Percentiles rank a stretch among this genome's conserved stretches.
Evolutionary conservation across 176 grass and related monocot genomes (phyloP).

Genomic region (Tuctoria greenei): DNA sequence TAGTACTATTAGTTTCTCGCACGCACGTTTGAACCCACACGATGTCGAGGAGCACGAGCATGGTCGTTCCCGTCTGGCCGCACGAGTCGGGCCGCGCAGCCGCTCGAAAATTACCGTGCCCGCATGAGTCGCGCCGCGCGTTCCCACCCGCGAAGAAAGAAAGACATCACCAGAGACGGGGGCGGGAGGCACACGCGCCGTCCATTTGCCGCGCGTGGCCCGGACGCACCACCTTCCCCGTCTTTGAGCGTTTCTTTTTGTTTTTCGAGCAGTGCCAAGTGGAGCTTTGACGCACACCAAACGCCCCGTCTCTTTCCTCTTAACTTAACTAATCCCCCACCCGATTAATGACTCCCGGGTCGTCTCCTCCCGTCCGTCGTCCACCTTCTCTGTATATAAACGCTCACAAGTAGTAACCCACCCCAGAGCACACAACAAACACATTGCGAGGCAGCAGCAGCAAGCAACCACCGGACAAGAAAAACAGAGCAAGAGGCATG

Average conservation of each 20-base stretch:
- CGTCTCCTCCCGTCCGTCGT: background rate
- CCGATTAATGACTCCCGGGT: slow-evolving; percentile 17
- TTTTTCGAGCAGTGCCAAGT: slow-evolving; percentile 4
- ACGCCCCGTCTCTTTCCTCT: slow-evolving; percentile 9
- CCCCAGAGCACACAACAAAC: background rate
- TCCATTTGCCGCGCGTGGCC: slow-evolving; percentile 33
- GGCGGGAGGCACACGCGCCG: background rate
- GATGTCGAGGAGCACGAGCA: slow-evolving; percentile 24
- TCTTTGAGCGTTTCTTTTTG: slow-evolving; percentile 10
- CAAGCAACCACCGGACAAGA: background rate
- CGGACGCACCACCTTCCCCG: slow-evolving; percentile 26
- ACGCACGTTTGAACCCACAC: background rate
- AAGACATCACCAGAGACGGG: background rate
- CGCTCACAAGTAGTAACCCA: slow-evolving; percentile 18
- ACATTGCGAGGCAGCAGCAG: background rate
- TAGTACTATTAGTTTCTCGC: background rate
- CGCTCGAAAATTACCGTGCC: slow-evolving; percentile 4
- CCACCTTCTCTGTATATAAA: slow-evolving; percentile 36
- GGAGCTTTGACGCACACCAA: slow-evolving; percentile 49
- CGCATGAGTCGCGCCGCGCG: slow-evolving; percentile 15
- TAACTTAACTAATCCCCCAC: slow-evolving; percentile 32
- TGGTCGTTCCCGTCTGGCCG: background rate
- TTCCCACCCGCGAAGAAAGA: slow-evolving; percentile 31
- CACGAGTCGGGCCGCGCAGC: background rate
- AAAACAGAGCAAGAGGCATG: background rate